Base-by-base conservation (phyloP, 176 grass and related monocot species). In the Rhynchospora pubera region DNA sequence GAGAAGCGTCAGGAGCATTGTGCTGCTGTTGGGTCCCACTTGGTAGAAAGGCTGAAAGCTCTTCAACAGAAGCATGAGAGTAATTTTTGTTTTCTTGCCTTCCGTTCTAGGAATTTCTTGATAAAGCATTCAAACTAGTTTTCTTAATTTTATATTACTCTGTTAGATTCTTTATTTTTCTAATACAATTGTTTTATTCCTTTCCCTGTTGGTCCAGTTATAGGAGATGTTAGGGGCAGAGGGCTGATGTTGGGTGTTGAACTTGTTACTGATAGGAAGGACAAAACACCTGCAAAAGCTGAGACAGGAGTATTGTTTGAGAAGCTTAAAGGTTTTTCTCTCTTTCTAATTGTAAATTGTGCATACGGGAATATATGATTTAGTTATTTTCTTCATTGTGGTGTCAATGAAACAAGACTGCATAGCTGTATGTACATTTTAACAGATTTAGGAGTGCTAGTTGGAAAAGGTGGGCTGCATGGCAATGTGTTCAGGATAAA, bases 201-300 rank as follows among this genome's bases (percentile, higher is more conserved):
- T 76, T 53, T 56, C 18, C 12, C 50, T 56, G 72, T 84, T 19
- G 28, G 91, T 76, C 28, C 62, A 95, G 96, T 99, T 62, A 99
- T 95, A 23, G 96, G 96, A 85, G 96, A 99, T 83, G 86, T 99
- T 65, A 99, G 96, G 88, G 96, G 96, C 32, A 91, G 93, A 82
- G 96, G 93, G 63, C 89, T 99, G 89, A 99, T 99, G 96, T 76
- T 99, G 76, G 96, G 96, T 42, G 86, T 99, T 56, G 96, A 99
- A 81, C 91, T 99, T 5, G 93, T 99, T 9, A 95, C 93, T 0
- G 93, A 95, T 78, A 91, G 92, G 60, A 91, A 88, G 18, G 89
- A 91, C 10, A 95, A 95, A 88, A 95, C 92, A 22, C 96, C 92
- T 14, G 96, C 96, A 57, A 99, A 95, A 74, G 90, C 87, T 8